These are phyloP conservation scores for Trichophyton schoenleinii DNA, from an alignment of 2,329 filamentous ascomycete genomes.

Conservation along the genomic window DNA sequence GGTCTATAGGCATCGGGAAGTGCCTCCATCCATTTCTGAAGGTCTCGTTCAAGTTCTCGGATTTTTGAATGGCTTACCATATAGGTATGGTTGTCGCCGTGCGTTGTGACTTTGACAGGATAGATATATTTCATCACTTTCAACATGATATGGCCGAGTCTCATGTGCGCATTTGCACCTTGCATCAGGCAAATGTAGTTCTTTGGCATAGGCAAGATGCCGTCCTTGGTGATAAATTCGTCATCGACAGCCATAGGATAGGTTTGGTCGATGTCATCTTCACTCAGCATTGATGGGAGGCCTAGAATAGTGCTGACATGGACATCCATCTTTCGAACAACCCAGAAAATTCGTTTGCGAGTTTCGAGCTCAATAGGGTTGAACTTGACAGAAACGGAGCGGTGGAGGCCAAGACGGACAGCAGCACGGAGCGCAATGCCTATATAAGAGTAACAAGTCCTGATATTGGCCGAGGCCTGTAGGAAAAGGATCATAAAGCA, in stretches of 20 bases:
- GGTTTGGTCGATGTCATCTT: conserved; percentile 40
- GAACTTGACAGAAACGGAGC: conserved; percentile 54
- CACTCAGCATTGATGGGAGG: conserved; percentile 37
- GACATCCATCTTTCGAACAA: conserved; percentile 39
- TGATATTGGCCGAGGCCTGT: conserved; percentile 65
- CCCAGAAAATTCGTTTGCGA: conserved; percentile 51
- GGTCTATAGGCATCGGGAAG: conserved; percentile 68
- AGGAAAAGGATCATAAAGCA: conserved; percentile 72
- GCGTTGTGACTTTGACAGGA: conserved; percentile 43
- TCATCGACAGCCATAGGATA: conserved; percentile 35
- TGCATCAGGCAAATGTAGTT: conserved; percentile 45
- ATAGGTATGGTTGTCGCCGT: conserved; percentile 42
- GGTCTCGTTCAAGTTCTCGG: conserved; percentile 50
- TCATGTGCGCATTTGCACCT: conserved; percentile 49
- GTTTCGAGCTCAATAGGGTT: conserved; percentile 62
- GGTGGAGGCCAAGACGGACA: conserved; percentile 66
- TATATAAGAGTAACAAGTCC: conserved; percentile 67
- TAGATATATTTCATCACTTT: conserved; percentile 55
- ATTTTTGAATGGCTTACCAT: conserved; percentile 53
- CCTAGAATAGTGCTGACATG: conserved; percentile 40
- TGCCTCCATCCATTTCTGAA: conserved; percentile 51
- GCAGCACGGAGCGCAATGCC: conserved; percentile 64
- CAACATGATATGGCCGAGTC: conserved; percentile 43
- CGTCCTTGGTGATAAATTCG: conserved; percentile 35
- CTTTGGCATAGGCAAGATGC: conserved; percentile 42